phyloP scores from a whole-genome alignment of 257 asterid species.

The Dorcoceras hygrometricum region DNA sequence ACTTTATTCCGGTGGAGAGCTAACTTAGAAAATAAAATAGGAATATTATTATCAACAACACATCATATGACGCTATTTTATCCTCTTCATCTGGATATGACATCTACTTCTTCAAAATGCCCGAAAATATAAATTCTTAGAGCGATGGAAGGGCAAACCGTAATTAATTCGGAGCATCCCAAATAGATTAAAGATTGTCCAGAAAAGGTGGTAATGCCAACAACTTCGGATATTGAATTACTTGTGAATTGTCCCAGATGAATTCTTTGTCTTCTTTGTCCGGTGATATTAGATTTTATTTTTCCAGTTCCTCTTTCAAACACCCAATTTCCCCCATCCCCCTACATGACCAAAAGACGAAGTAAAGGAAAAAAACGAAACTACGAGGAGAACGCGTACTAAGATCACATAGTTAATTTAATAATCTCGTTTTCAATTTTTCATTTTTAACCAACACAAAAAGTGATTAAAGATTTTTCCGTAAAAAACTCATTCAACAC shows the following conservation, averaged over 20 bases:
- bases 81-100: conserved; percentile 74
- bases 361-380: no score
- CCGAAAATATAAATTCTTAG: no score
- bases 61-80: conserved; percentile 48
- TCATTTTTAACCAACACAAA: neutral
- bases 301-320: neutral
- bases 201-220: neutral
- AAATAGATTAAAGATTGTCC: no score
- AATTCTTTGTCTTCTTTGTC: neutral
- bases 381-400: neutral
- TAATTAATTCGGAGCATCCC: neutral
- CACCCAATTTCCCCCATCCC: no score
- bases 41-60: conserved; percentile 33
- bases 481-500: neutral
- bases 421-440: no score
- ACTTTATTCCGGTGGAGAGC: conserved; percentile 48
- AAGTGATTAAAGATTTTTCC: no score
- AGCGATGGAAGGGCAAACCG: no score
- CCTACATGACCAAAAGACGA: neutral
- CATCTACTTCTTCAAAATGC: conserved; percentile 32
- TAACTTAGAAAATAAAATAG: conserved; percentile 53
- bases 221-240: no score
- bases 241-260: neutral
- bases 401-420: no score
- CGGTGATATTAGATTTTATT: neutral